Conservation (phyloP, 345 rosid species). For the Ceriops decandra region DNA sequence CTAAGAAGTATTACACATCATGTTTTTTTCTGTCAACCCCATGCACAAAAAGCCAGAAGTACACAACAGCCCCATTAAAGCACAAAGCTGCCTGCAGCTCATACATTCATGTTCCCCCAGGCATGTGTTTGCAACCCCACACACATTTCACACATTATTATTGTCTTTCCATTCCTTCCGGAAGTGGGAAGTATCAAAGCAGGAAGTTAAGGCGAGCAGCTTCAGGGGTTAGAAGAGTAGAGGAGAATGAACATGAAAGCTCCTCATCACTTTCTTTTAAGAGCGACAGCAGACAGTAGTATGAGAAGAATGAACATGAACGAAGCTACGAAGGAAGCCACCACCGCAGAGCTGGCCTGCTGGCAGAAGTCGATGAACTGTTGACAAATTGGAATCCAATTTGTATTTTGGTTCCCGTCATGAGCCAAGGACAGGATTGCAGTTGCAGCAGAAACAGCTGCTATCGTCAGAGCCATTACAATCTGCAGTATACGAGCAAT, state of each 20-base stretch:
- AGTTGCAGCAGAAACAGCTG: slow-evolving; percentile 39
- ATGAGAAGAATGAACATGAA: slow-evolving; percentile 27
- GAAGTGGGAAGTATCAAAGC: no score
- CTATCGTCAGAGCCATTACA: slow-evolving; percentile 24
- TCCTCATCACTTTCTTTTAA: slow-evolving; percentile 19
- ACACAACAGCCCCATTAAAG: no score
- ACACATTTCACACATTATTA: no score
- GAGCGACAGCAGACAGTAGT: slow-evolving; percentile 41
- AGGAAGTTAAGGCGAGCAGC: no score
- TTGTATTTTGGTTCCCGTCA: slow-evolving; percentile 37
- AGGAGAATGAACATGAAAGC: not conserved
- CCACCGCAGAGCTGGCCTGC: slow-evolving; percentile 41
- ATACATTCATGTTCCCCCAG: no score
- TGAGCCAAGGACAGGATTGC: slow-evolving; percentile 46
- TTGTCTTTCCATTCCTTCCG: no score
- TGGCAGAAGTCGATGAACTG: slow-evolving; percentile 47
- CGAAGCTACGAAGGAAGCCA: slow-evolving; percentile 39
- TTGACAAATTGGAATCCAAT: slow-evolving; percentile 51
- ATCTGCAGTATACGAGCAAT: slow-evolving; percentile 26
- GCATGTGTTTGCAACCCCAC: no score
- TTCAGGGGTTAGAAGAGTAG: no score
- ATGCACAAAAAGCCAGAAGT: no score
- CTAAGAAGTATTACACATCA: no score
- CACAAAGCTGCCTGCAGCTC: no score
- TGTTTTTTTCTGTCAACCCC: no score